Evolutionary conservation across 768 basidiomycete genomes (phyloP).

Genomic region (Suillus spraguei): DNA sequence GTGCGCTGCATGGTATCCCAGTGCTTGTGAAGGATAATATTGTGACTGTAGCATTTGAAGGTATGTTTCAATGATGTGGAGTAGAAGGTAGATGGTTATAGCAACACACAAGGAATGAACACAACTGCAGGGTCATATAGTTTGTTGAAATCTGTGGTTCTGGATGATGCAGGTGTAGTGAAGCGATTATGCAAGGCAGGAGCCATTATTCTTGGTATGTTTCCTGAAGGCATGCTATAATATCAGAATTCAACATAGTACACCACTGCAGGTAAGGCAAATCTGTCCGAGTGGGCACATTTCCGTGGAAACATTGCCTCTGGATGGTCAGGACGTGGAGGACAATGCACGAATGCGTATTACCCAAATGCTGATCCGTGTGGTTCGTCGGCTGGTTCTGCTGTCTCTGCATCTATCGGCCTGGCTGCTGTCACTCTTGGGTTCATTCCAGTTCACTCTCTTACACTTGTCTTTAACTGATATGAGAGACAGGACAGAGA

Average conservation of each 20-base stretch:
- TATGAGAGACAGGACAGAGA: constrained; percentile 39
- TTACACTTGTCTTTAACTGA: not conserved
- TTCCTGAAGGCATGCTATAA: not conserved
- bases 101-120: constrained; percentile 37
- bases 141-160: constrained; percentile 36
- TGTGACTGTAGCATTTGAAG: constrained; percentile 33
- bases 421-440: constrained; percentile 50
- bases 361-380: constrained; percentile 55
- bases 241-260: not conserved
- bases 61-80: constrained; percentile 9
- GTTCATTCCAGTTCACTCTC: constrained; percentile 6
- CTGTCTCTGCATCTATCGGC: constrained; percentile 53
- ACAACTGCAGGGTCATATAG: constrained; percentile 43
- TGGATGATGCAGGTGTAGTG: constrained; percentile 37
- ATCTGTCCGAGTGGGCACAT: constrained; percentile 56
- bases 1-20: constrained; percentile 42
- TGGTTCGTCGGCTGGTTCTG: constrained; percentile 64
- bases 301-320: constrained; percentile 47
- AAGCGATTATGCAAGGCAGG: constrained; percentile 35
- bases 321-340: constrained; percentile 61
- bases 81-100: not conserved
- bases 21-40: constrained; percentile 39
- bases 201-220: constrained; percentile 36
- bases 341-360: constrained; percentile 53
- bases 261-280: constrained; percentile 49